Evolutionary conservation across 2,329 filamentous ascomycete genomes (phyloP), one percentile per base, ranked within the genome.

Genomic region (Exophiala spinifera): DNA sequence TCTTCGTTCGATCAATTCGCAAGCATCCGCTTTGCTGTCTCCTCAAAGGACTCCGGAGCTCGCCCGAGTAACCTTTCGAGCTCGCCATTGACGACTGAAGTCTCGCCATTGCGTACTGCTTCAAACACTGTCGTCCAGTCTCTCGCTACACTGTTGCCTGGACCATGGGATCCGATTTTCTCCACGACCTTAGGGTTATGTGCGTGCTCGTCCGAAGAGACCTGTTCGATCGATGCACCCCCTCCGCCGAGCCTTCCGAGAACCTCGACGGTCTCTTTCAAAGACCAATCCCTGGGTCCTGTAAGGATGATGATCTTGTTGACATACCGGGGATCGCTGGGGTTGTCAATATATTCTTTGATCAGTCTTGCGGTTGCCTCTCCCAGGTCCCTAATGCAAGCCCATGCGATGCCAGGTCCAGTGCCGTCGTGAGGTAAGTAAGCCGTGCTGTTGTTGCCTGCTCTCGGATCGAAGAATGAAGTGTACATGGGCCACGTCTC

Each of bases 111-210:
- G 3, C 62, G 61, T 36, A 79, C 75, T 0, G 69, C 76, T 20
- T 74, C 70, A 73, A 74, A 78, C 0, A 74, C 72, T 1, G 74
- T 74, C 20, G 75, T 68, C 76, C 76, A 79, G 11, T 72, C 72
- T 50, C 64, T 64, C 23, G 74, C 71, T 33, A 70, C 51, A 46
- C 70, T 55, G 23, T 44, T 44, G 20, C 42, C 42, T 21, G 42
- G 42, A 4, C 42, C 42, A 44, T 44, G 42, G 19, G 42, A 44
- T 3, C 42, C 42, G 6, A 44, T 13, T 15, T 20, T 8, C n/a
- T 21, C 7, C 10, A 66, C 60, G 48, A 75, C 69, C 59, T 72
- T 69, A 36, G 71, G 69, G 44, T 72, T 62, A 47, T 50, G 48
- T 1, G 66, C 70, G 58, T 75, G 78, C 56, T 77, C 74, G 2